Conservation (phyloP, 73 alveolate genomes). For the Diophrys appendiculata region DNA sequence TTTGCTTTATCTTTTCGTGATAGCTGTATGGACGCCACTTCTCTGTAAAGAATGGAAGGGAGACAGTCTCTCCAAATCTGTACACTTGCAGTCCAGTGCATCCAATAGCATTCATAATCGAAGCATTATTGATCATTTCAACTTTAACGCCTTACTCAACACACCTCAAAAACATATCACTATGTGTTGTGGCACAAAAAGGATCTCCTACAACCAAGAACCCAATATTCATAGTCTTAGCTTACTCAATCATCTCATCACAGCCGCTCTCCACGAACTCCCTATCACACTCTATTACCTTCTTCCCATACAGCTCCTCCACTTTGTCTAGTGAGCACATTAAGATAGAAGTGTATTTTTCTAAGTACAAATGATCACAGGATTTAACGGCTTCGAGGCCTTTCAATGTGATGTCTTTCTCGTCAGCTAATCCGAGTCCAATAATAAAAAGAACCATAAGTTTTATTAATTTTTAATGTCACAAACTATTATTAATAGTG, state of each 20-base stretch:
- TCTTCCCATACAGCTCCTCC: slow-evolving; percentile 88
- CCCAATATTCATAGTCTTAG: slow-evolving; percentile 78
- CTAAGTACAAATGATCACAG: slow-evolving; percentile 80
- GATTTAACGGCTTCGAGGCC: slow-evolving; percentile 92
- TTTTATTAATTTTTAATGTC: too few species aligned
- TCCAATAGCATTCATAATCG: slow-evolving; percentile 96
- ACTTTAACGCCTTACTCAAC: slow-evolving; percentile 92
- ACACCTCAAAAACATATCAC: slow-evolving; percentile 97
- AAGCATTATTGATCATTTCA: slow-evolving; percentile 97
- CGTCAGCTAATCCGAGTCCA: slow-evolving; percentile 98
- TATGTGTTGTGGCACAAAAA: slow-evolving; percentile 99
- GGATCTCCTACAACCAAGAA: slow-evolving; percentile 99
- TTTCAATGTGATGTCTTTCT: slow-evolving; percentile 92
- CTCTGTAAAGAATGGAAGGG: slow-evolving; percentile 98
- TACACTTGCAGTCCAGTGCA: slow-evolving; percentile 96
- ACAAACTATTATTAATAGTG: too few species aligned
- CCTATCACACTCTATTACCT: slow-evolving; percentile 96
- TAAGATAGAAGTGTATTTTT: slow-evolving; percentile 96
- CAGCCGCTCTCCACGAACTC: slow-evolving; percentile 98
- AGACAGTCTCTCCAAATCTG: slow-evolving; percentile 99
- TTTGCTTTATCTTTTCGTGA: slow-evolving; percentile 91
- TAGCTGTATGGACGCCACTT: slow-evolving; percentile 99
- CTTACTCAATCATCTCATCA: slow-evolving; percentile 91
- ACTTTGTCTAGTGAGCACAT: slow-evolving; percentile 80
- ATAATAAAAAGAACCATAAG: slow-evolving; percentile 96